Base-by-base conservation (phyloP, 2,329 filamentous ascomycete species). In the Trichothecium roseum region DNA sequence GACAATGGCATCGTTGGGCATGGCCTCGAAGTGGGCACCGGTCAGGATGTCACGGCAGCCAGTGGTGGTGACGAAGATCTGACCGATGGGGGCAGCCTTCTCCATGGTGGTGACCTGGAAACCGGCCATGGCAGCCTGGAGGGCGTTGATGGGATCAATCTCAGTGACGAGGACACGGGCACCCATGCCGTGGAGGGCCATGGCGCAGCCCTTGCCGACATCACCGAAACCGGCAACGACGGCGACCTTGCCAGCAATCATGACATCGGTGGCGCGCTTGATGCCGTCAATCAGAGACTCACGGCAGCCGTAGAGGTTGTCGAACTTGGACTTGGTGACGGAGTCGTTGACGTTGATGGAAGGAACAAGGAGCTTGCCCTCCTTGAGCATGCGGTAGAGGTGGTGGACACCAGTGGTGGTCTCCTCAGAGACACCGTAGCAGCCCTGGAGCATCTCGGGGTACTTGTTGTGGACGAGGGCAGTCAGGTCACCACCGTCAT, bases 251-350 rank as follows among this genome's bases (percentile, higher is more conserved):
- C 91, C 91, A 59, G 91, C 91, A 74, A 96, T 89, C 91, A 98
- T 98, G 68, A 96, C 91, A 73, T 98, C 89, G 65, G 91, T 98
- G 54, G 91, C 89, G 72, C 89, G 89, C 84, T 96, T 98, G 81
- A 98, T 96, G 64, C 91, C 91, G 65, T 98, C 91, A 57, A 98
- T 81, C 54, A 98, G 83, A 46, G 89, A 95, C 74, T 96, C 91
- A 63, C 87, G 82, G 86, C 91, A 96, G 60, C 91, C 89, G 78
- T 96, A 98, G 49, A 96, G 72, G 81, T 98, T 98, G 79, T 96
- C 91, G 64, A 98, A 98, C 79, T 98, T 98, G 70, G 87, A 94
- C 82, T 96, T 98, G 68, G 91, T 98, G 61, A 98, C 89, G 41
- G 84, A 88, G 80, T 98, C 89, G 74, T 98, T 96, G 76, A 98